These are phyloP conservation scores for Ampelocalamus luodianensis DNA, from an alignment of 176 grass and related monocot species.

Conservation along the genomic window DNA sequence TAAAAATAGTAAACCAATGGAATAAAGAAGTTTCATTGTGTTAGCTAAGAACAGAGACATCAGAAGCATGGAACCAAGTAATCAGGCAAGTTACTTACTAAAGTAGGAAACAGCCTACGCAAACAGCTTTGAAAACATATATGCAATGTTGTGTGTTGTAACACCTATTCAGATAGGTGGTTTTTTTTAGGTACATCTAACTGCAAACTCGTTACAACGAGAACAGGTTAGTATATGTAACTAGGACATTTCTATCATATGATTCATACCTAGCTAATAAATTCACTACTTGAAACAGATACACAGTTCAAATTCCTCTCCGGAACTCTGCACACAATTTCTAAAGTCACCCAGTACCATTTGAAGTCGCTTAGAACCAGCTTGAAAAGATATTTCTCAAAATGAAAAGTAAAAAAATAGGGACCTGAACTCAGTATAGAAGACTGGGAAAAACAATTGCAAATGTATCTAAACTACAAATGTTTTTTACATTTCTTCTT, in stretches of 20 bases:
- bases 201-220: constrained; percentile 65
- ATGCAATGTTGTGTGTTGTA: neutral
- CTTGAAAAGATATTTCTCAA: neutral
- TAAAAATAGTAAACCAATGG: neutral
- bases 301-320: constrained; percentile 19
- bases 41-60: constrained; percentile 27
- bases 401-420: neutral
- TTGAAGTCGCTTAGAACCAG: neutral
- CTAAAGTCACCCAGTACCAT: neutral
- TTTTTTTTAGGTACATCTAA: constrained; percentile 81
- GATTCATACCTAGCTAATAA: neutral
- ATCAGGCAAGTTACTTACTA: neutral
- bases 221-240: constrained; percentile 39
- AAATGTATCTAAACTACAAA: neutral
- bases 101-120: neutral
- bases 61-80: neutral
- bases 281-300: constrained; percentile 10
- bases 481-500: neutral
- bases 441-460: neutral
- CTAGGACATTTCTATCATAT: neutral
- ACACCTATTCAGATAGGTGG: neutral
- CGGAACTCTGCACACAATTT: neutral
- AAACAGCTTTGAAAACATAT: constrained; percentile 16
- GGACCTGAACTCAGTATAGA: neutral
- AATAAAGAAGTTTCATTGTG: neutral